These are phyloP conservation scores for Xylaria digitata DNA, from an alignment of 2,329 filamentous ascomycete genomes.

Conservation along the genomic window DNA sequence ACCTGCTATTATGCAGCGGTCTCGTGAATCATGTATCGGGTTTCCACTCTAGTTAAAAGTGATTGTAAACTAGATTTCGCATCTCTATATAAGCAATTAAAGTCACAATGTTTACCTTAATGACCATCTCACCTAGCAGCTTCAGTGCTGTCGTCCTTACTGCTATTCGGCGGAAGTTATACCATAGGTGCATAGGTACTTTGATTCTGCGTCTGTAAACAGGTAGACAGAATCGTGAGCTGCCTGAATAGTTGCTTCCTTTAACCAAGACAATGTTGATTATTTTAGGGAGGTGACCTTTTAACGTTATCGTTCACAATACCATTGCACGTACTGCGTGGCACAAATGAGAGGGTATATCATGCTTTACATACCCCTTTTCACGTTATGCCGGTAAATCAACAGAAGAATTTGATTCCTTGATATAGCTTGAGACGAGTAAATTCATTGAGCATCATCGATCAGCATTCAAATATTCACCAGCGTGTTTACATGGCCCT, in stretches of 20 bases:
- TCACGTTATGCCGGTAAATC: not conserved
- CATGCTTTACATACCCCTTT: not conserved
- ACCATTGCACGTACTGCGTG: too few relatives aligned
- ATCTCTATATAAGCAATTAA: not conserved
- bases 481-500: too few relatives aligned
- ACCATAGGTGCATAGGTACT: too few relatives aligned
- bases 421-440: too few relatives aligned
- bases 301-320: too few relatives aligned
- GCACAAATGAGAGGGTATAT: too few relatives aligned
- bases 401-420: not conserved
- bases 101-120: too few relatives aligned
- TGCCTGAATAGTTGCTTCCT: not conserved
- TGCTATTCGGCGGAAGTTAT: not conserved
- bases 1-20: not conserved
- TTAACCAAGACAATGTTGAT: too few relatives aligned
- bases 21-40: not conserved
- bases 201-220: not conserved
- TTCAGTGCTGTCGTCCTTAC: not conserved
- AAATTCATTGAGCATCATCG: not conserved
- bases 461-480: too few relatives aligned
- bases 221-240: not conserved
- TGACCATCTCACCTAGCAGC: too few relatives aligned
- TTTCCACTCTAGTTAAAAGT: not conserved
- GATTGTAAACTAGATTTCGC: too few relatives aligned
- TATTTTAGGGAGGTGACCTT: too few relatives aligned